Evolutionary conservation across 2,329 filamentous ascomycete genomes (phyloP).

Genomic region (Rachicladosporium sp.): DNA sequence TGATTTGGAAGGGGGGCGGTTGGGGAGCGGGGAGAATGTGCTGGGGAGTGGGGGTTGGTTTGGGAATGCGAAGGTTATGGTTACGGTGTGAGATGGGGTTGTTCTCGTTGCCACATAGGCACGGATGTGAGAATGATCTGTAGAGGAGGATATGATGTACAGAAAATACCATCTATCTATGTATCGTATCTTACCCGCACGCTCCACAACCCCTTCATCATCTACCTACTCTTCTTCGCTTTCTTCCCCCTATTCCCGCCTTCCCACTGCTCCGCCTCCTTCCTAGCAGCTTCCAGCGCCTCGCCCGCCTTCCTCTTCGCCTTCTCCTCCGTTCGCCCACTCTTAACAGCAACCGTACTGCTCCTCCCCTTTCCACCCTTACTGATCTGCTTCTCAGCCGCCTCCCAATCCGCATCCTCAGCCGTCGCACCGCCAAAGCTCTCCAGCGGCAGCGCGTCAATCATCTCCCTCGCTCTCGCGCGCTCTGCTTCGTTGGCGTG

Average conservation of each 20-base stretch:
- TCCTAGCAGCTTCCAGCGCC: constrained; percentile 23
- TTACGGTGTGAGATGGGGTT: constrained; percentile 59
- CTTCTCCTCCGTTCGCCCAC: constrained; percentile 13
- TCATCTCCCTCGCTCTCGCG: constrained; percentile 74
- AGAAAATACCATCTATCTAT: no score
- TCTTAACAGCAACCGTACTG: constrained; percentile 58
- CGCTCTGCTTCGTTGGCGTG: constrained; percentile 43
- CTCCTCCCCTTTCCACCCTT: constrained; percentile 36
- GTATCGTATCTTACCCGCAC: no score
- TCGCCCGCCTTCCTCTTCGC: constrained; percentile 26
- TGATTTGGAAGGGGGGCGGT: constrained; percentile 78
- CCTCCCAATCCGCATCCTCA: constrained; percentile 40
- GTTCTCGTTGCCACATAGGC: no score
- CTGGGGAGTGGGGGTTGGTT: constrained; percentile 80
- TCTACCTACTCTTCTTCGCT: constrained; percentile 14
- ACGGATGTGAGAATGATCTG: no score
- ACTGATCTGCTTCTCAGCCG: constrained; percentile 62
- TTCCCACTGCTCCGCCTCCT: constrained; percentile 20
- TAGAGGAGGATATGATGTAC: no score
- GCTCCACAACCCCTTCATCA: constrained; percentile 23
- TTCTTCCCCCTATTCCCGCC: constrained; percentile 19
- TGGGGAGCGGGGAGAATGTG: constrained; percentile 83
- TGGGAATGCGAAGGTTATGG: constrained; percentile 85
- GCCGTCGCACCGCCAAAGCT: constrained; percentile 52
- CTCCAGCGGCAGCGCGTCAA: constrained; percentile 80